These are phyloP conservation scores for Brassica hybrid DNA, from an alignment of 441 rosid genomes.

Conservation along the genomic window DNA sequence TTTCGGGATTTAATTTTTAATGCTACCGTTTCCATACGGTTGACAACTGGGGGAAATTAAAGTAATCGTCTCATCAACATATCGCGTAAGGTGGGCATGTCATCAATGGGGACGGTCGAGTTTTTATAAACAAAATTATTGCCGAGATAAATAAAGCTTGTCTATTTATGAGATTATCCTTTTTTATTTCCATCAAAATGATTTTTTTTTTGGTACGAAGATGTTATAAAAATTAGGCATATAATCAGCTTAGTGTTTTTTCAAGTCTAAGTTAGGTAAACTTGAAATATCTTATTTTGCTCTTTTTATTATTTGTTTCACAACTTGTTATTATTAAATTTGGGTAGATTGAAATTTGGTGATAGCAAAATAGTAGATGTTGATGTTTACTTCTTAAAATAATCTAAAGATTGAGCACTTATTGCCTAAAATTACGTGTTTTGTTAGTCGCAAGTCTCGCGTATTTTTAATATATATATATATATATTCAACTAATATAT, in stretches of 20 bases:
- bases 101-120: constrained; percentile 41
- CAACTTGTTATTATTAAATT: constrained; percentile 13
- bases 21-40: constrained; percentile 40
- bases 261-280: not conserved
- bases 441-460: constrained; percentile 25
- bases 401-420: constrained; percentile 26
- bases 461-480: not conserved
- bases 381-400: constrained; percentile 24
- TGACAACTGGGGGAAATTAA: constrained; percentile 40
- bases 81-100: constrained; percentile 43
- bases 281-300: not conserved
- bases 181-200: constrained; percentile 16
- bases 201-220: not conserved
- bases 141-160: not conserved
- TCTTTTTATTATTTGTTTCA: not conserved
- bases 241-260: not conserved
- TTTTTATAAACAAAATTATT: constrained; percentile 17
- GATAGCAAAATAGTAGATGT: constrained; percentile 27
- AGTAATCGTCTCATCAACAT: constrained; percentile 33
- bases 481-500: not conserved
- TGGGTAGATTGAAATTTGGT: constrained; percentile 40
- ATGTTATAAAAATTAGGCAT: not conserved
- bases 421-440: constrained; percentile 38
- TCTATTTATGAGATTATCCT: not conserved
- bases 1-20: constrained; percentile 9